Evolutionary conservation across 805 yeast genomes (phyloP).

Genomic region (Hanseniaspora nectarophila): DNA sequence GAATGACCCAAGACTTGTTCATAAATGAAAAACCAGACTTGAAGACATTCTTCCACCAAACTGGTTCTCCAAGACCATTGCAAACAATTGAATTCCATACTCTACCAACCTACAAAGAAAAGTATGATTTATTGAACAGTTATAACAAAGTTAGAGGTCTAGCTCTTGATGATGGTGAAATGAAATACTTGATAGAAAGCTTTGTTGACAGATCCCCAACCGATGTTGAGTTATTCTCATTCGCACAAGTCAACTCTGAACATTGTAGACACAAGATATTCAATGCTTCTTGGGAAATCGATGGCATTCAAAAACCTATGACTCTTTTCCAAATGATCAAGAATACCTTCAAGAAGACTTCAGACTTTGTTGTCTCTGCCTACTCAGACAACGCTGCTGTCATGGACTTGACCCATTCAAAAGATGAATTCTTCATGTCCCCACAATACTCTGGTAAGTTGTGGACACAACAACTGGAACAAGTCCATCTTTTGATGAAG

Average conservation of each 20-base stretch:
- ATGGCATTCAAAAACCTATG: conserved; percentile 58
- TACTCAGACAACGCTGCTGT: conserved; percentile 98
- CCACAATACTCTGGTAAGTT: conserved; percentile 62
- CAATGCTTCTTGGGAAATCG: conserved; percentile 97
- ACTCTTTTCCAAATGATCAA: conserved; percentile 89
- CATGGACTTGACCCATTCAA: conserved; percentile 42
- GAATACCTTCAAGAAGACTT: conserved; percentile 73
- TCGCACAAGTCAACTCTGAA: conserved; percentile 98
- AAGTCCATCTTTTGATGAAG: conserved; percentile 78
- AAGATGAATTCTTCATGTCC: conserved; percentile 62
- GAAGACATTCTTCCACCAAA: conserved; percentile 64
- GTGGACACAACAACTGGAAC: conserved; percentile 67
- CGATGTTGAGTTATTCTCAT: conserved; percentile 95
- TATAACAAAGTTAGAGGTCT: conserved; percentile 81
- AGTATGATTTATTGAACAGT: conserved; percentile 46
- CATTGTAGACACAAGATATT: conserved; percentile 98
- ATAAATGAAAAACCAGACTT: conserved; percentile 49
- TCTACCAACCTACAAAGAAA: conserved; percentile 16
- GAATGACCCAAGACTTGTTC: conserved; percentile 81
- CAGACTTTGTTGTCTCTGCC: conserved; percentile 79
- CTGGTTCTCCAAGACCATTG: conserved; percentile 69
- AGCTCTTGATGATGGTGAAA: conserved; percentile 91
- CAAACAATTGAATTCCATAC: conserved; percentile 41
- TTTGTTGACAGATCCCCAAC: conserved; percentile 88
- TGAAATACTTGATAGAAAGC: conserved; percentile 72